Evolutionary conservation across 805 yeast species (phyloP).

Genomic region (Jamesozyma jinghongensis): DNA sequence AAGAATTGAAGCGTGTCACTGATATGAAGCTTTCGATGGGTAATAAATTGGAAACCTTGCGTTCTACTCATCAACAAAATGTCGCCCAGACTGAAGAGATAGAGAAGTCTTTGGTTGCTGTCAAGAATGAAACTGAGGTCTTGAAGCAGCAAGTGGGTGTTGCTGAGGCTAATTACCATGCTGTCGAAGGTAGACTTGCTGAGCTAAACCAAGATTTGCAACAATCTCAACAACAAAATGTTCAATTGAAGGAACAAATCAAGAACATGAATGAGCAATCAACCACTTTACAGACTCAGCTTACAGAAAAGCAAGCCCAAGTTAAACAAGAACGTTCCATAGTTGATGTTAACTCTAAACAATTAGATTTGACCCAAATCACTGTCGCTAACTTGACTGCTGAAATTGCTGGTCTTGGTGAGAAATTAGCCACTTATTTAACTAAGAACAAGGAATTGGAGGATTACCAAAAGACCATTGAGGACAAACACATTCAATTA

Average conservation of each 20-base stretch:
- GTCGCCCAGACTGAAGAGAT: slow-evolving; percentile 66
- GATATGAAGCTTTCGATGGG: slow-evolving; percentile 64
- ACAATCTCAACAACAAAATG: slow-evolving; percentile 59
- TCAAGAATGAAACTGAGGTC: slow-evolving; percentile 58
- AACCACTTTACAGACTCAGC: slow-evolving; percentile 46
- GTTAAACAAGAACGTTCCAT: slow-evolving; percentile 55
- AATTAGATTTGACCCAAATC: slow-evolving; percentile 54
- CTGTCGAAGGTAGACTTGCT: slow-evolving; percentile 55
- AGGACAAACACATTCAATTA: slow-evolving; percentile 30
- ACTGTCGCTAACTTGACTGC: slow-evolving; percentile 37
- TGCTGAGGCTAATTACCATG: slow-evolving; percentile 69
- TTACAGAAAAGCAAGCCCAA: slow-evolving; percentile 44
- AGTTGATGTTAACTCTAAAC: slow-evolving; percentile 57
- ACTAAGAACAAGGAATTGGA: slow-evolving; percentile 30
- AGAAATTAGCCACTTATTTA: slow-evolving; percentile 21
- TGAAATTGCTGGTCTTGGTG: slow-evolving; percentile 32
- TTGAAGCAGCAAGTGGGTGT: slow-evolving; percentile 64
- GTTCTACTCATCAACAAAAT: slow-evolving; percentile 69
- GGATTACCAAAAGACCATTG: slow-evolving; percentile 33
- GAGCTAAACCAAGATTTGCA: slow-evolving; percentile 52
- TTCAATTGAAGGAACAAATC: slow-evolving; percentile 57
- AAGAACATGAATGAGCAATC: slow-evolving; percentile 59
- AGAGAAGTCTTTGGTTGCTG: slow-evolving; percentile 49
- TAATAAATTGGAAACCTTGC: slow-evolving; percentile 54
- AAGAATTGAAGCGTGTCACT: slow-evolving; percentile 62